A percentile compares a stretch with the other conserved stretches of the same genome.
phyloP scores from a whole-genome alignment of 768 basidiomycete species.

The Clavulina sp. region DNA sequence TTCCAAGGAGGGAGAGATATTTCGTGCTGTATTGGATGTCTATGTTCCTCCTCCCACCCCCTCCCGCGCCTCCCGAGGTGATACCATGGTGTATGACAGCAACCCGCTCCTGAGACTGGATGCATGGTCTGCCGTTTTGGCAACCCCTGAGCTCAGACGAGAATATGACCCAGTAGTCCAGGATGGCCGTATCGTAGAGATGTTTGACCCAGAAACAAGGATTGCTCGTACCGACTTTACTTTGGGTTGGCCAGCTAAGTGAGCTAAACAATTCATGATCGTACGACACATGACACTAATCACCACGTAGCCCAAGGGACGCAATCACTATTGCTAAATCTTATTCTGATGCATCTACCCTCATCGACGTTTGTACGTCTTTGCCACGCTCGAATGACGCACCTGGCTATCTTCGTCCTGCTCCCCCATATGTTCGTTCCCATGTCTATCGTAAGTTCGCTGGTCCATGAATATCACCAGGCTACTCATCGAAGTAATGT shows the following conservation, averaged over 20 bases:
- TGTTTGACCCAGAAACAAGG: constrained; percentile 70
- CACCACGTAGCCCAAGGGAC: constrained; percentile 57
- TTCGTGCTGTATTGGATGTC: constrained; percentile 68
- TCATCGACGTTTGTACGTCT: constrained; percentile 87
- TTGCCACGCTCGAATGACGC: constrained; percentile 81
- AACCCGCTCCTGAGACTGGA: constrained; percentile 28
- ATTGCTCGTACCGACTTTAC: constrained; percentile 83
- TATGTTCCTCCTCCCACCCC: no score
- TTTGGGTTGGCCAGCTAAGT: constrained; percentile 96
- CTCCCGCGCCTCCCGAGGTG: no score
- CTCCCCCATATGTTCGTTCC: constrained; percentile 84
- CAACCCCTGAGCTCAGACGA: constrained; percentile 72
- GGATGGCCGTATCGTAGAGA: constrained; percentile 60
- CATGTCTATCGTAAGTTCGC: constrained; percentile 49
- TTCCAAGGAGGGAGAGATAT: constrained; percentile 57
- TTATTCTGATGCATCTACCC: constrained; percentile 58
- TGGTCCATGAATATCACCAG: neutral
- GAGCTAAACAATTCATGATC: constrained; percentile 19
- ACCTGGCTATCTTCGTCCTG: constrained; percentile 76
- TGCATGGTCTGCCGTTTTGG: constrained; percentile 62
- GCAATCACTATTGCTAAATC: constrained; percentile 84
- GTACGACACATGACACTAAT: neutral
- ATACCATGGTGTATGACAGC: constrained; percentile 27
- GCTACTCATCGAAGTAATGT: neutral
- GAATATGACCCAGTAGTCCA: constrained; percentile 94